Percentiles rank a stretch among this genome's conserved stretches.
These are phyloP conservation scores for Trichoderma orchidacearum DNA, from an alignment of 495 filamentous ascomycete genomes.

Conservation along the genomic window DNA sequence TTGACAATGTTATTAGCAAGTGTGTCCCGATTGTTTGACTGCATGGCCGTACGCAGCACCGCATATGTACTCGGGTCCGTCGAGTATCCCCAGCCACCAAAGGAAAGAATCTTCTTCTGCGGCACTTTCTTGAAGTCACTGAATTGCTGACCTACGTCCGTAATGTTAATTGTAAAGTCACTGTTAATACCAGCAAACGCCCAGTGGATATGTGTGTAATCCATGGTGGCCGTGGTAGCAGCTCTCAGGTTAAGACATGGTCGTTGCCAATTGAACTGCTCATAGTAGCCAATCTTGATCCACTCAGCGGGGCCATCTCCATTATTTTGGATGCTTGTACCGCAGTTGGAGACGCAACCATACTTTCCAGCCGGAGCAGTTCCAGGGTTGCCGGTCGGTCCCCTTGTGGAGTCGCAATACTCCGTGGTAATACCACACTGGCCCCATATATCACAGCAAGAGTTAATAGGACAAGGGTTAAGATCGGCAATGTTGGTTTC, in stretches of 20 bases:
- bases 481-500: neutral
- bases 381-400: neutral
- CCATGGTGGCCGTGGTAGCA: too few species aligned
- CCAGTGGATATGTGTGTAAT: too few species aligned
- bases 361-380: neutral
- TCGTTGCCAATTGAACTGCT: too few species aligned
- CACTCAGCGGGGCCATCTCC: too few species aligned
- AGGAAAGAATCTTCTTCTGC: constrained; percentile 3
- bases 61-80: constrained; percentile 5
- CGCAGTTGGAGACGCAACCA: neutral
- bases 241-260: too few species aligned
- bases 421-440: neutral
- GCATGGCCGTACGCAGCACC: constrained; percentile 12
- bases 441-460: neutral
- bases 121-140: neutral
- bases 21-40: constrained; percentile 10
- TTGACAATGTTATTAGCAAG: constrained; percentile 27
- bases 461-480: neutral
- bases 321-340: neutral
- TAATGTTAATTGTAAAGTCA: too few species aligned
- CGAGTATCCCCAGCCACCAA: constrained; percentile 23
- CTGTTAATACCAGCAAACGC: too few species aligned
- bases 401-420: neutral
- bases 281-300: too few species aligned
- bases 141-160: too few species aligned